Base-by-base conservation (phyloP, 371 early-diverging fungal species). In the Syncephalastrum contaminatum region DNA sequence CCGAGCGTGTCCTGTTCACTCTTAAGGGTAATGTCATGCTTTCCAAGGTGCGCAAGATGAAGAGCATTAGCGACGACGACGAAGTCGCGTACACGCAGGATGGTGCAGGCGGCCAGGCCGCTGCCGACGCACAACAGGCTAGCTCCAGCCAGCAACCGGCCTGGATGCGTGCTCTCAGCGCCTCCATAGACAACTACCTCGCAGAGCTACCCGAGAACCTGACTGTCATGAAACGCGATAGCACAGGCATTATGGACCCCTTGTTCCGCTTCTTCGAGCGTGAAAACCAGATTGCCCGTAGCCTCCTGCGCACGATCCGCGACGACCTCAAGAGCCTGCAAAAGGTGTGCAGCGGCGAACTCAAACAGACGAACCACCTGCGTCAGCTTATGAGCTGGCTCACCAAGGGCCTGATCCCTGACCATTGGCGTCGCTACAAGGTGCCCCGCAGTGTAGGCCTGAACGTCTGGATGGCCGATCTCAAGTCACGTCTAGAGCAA, bases 1-100 rank as follows among this genome's bases (percentile, higher is more conserved):
- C 99, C 14, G 98, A 98, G 67, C 88, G 85, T 51, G 89, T 96
- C 20, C 80, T 98, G 25, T 80, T 94, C 56, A 88, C 90, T 13
- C 72, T 81, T 41, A 85, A 87, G 71, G 89, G 88, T 70, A 77
- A 85, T 43, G 80, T 77, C 4, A 83, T 94, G 81, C 62, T 97
- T 16, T 73, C 80, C 53, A 95, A 93, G 67, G 87, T 93, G 15
- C 86, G 90, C 48, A 86, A 87, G 72, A 87, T 97, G 84, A 89
- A 88, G 76, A 84, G 83, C 36, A 69, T 90, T 18, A 79, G 82
- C 47, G 95, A 94, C 56, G 95, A 94, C 49, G 94, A 94, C 48
- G 91, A 89, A 19, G 87, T 77, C 0, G 82, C 73, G 3, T 77
- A 61, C 44, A 57, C 69, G 14, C 69, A 73, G 42, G 81, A 59